These are phyloP conservation scores for Dactylellina leptospora DNA, from an alignment of 2,329 filamentous ascomycete species.

Conservation along the genomic window DNA sequence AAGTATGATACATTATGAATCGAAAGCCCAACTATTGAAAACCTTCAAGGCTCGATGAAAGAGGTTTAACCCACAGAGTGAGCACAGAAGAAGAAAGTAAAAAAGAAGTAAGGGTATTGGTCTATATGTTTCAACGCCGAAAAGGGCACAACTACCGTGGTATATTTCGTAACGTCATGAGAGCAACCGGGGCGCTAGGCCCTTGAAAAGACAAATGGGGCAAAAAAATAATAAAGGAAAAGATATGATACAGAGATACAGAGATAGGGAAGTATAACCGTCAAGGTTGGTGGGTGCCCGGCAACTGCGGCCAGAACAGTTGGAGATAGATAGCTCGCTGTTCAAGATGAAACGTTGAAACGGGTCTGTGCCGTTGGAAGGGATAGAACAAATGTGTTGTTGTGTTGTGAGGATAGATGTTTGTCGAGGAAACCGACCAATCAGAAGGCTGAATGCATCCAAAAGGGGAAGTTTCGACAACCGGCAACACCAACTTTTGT, in stretches of 20 bases:
- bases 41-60: constrained; percentile 38
- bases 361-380: background rate
- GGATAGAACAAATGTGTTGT: constrained; percentile 25
- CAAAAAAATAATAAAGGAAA: constrained; percentile 2
- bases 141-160: constrained; percentile 27
- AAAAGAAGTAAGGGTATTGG: constrained; percentile 7
- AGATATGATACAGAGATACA: constrained; percentile 40
- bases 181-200: constrained; percentile 19
- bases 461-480: constrained; percentile 53
- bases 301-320: constrained; percentile 40
- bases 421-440: constrained; percentile 31
- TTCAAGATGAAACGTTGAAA: background rate
- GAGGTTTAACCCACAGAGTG: constrained; percentile 24
- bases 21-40: constrained; percentile 15
- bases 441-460: constrained; percentile 33
- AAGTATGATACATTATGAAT: constrained; percentile 31
- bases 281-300: constrained; percentile 41
- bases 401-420: too few relatives aligned
- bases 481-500: constrained; percentile 49
- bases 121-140: too few relatives aligned
- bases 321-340: constrained; percentile 14
- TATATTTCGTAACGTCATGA: constrained; percentile 44
- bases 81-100: constrained; percentile 10
- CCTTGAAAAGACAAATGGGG: background rate
- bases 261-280: constrained; percentile 22